These are phyloP conservation scores for Quercus wislizeni DNA, from an alignment of 306 rosid genomes.

Conservation along the genomic window DNA sequence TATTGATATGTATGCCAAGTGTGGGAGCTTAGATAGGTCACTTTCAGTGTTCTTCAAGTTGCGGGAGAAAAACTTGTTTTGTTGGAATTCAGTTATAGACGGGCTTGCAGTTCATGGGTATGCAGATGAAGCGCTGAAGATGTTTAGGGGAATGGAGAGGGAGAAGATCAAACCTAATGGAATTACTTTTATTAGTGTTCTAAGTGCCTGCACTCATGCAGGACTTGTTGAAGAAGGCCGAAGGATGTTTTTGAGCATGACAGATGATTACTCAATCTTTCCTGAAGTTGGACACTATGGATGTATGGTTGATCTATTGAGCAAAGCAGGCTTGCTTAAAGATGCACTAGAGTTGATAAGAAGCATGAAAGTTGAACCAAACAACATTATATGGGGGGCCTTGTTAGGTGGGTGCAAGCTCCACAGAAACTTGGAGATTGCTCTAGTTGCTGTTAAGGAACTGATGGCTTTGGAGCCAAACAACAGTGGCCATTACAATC, in stretches of 20 bases:
- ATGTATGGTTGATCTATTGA: slow-evolving; percentile 78
- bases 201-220: slow-evolving; percentile 20
- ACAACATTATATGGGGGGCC: slow-evolving; percentile 77
- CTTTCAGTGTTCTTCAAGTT: slow-evolving; percentile 55
- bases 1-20: too few relatives aligned
- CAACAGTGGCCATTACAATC: too few relatives aligned
- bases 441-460: slow-evolving; percentile 42
- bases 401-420: slow-evolving; percentile 79
- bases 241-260: slow-evolving; percentile 55
- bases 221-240: slow-evolving; percentile 70
- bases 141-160: slow-evolving; percentile 65
- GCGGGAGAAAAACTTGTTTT: slow-evolving; percentile 62
- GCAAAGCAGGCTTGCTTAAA: slow-evolving; percentile 73
- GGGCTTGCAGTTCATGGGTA: slow-evolving; percentile 76
- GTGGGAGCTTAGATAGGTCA: too few relatives aligned
- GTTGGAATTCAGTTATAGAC: slow-evolving; percentile 80
- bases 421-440: slow-evolving; percentile 52
- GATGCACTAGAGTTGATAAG: slow-evolving; percentile 65
- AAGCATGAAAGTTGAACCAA: slow-evolving; percentile 56
- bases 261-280: slow-evolving; percentile 39
- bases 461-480: slow-evolving; percentile 52
- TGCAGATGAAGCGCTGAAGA: slow-evolving; percentile 45
- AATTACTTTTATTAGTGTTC: slow-evolving; percentile 63
- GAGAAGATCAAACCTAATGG: slow-evolving; percentile 60
- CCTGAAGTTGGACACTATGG: slow-evolving; percentile 78